These are phyloP conservation scores for Neonectria hederae DNA, from an alignment of 2,329 filamentous ascomycete genomes.

Conservation along the genomic window DNA sequence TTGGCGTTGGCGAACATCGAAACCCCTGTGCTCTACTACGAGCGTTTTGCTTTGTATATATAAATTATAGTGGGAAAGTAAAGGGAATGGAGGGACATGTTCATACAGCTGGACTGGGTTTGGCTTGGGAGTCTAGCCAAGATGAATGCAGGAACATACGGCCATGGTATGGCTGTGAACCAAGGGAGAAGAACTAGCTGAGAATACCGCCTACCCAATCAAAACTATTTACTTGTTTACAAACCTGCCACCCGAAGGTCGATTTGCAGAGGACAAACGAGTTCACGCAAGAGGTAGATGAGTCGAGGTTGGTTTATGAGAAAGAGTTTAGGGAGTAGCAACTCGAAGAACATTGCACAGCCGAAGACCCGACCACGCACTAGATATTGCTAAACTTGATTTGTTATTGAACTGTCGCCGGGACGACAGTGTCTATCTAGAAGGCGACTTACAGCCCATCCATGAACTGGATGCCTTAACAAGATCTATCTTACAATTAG, in stretches of 20 bases:
- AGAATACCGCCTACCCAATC: conserved; percentile 27
- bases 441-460: neutral
- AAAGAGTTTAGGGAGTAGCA: too few relatives aligned
- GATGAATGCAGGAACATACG: conserved; percentile 21
- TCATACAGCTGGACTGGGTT: conserved; percentile 35
- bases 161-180: conserved; percentile 18
- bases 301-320: too few relatives aligned
- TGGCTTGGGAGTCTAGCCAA: conserved; percentile 28
- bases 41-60: conserved; percentile 45
- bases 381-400: neutral
- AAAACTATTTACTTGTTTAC: conserved; percentile 25
- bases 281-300: neutral
- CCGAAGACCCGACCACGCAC: too few relatives aligned
- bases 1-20: conserved; percentile 43
- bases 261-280: too few relatives aligned
- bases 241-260: neutral
- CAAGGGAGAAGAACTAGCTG: conserved; percentile 21
- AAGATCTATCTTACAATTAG: neutral
- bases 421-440: neutral
- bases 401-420: neutral
- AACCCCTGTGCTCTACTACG: conserved; percentile 38
- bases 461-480: neutral
- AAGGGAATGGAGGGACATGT: conserved; percentile 28
- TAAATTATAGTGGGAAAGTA: conserved; percentile 40
- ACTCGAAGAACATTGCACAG: too few relatives aligned